A percentile compares a stretch with the other conserved stretches of the same genome.
phyloP scores from a whole-genome alignment of 257 asterid genomes.

The Nicotiana paniculata region DNA sequence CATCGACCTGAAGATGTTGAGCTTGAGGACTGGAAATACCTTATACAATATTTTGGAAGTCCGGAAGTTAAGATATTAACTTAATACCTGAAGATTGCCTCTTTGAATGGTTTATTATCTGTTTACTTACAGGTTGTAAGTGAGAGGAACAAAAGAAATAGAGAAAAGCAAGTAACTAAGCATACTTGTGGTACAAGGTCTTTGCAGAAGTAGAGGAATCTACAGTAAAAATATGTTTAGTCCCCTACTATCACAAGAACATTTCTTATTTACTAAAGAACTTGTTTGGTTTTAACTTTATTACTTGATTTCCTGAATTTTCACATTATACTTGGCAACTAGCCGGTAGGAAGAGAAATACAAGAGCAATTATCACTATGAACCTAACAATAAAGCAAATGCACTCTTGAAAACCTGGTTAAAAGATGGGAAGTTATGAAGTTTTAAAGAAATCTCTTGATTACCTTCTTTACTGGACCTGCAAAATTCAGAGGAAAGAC shows the following conservation, averaged over 20 bases:
- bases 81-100: too few relatives aligned
- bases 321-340: neutral
- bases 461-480: slow-evolving; percentile 66
- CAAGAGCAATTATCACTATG: neutral
- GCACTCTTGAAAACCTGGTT: neutral
- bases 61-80: too few relatives aligned
- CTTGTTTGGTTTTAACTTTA: neutral
- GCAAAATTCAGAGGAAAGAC: slow-evolving; percentile 26
- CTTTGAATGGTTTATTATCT: too few relatives aligned
- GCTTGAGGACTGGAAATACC: too few relatives aligned
- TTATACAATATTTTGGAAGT: too few relatives aligned
- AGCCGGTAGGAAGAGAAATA: neutral
- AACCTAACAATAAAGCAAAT: neutral
- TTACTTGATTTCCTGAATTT: neutral
- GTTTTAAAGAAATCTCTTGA: neutral
- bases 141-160: too few relatives aligned
- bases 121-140: too few relatives aligned
- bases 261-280: neutral
- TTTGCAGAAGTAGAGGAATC: too few relatives aligned
- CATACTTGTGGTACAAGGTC: too few relatives aligned
- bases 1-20: too few relatives aligned
- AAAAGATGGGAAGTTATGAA: neutral
- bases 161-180: too few relatives aligned
- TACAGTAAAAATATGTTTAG: too few relatives aligned
- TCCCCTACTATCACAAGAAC: neutral